These are phyloP conservation scores for Fusarium sp. DNA, from an alignment of 2,329 filamentous ascomycete species.

Conservation along the genomic window DNA sequence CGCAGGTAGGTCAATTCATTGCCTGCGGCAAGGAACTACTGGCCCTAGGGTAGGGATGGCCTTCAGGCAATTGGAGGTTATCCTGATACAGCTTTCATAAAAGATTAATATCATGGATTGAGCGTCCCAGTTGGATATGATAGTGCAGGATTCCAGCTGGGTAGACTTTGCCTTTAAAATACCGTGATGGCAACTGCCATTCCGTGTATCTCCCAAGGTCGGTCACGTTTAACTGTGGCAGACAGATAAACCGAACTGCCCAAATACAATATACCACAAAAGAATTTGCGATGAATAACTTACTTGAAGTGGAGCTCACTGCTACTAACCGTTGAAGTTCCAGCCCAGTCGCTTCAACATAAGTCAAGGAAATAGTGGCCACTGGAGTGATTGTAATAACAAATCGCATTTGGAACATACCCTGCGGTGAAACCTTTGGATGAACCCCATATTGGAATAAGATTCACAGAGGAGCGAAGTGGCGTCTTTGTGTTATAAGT, in stretches of 20 bases:
- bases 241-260: not conserved
- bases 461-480: slow-evolving; percentile 4
- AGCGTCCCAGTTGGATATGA: not conserved
- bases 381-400: slow-evolving; percentile 6
- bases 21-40: too few species aligned
- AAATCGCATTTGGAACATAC: slow-evolving; percentile 35
- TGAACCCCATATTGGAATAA: not conserved
- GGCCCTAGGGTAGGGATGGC: not conserved
- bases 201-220: not conserved
- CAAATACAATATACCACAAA: not conserved
- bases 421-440: slow-evolving; percentile 35
- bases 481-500: slow-evolving; percentile 8
- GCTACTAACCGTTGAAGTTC: not conserved
- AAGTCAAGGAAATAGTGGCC: slow-evolving; percentile 10
- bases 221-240: not conserved
- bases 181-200: not conserved
- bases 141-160: not conserved
- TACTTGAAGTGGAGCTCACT: not conserved
- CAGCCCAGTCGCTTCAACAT: slow-evolving; percentile 4
- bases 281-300: not conserved
- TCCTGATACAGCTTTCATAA: not conserved
- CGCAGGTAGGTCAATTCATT: not conserved
- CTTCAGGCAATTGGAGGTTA: not conserved
- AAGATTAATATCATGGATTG: not conserved
- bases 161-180: not conserved